Evolutionary conservation across 2,329 filamentous ascomycete genomes (phyloP), one percentile per base, ranked within the genome.

Genomic region (Macrophomina phaseolina): DNA sequence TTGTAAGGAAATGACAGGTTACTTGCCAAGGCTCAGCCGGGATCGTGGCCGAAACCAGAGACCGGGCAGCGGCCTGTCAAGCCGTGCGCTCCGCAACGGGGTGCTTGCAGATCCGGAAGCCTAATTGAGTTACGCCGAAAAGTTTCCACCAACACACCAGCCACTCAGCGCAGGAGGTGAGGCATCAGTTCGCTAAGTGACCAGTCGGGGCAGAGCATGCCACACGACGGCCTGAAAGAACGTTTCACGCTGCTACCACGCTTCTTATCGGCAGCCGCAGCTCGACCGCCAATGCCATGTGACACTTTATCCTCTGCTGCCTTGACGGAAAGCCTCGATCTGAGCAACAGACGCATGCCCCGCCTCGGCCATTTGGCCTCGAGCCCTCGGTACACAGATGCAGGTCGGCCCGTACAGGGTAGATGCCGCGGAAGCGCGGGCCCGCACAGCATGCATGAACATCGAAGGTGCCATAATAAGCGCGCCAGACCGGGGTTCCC

Each of bases 101-200:
- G 30, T 36, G 51, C 51, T 36, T 55, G 51, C 51, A 30, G 34
- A 42, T 58, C 53, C 36, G n/a, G 12, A 42, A 58, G 23, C 36
- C 53, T 58, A 58, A 58, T 42, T 18, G 8, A n/a, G 4, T 5
- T 4, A 4, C 52, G 16, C 52, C 52, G 52, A 55, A 14, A 55
- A 55, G 32, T 38, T 23, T 55, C 32, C 34, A 38, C 32, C n/a
- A 58, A 42, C 14, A 16, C 53, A 34, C 53, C 36, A 45, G 53
- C 18, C 36, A 36, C 34, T 5, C 36, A 40, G 36, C 7, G 9
- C 5, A 3, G 11, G 18, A 16, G 4, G 9, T 28, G 38, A 42
- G 53, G 2, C 53, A 36, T 5, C 52, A 38, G 16, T 8, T 55
- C 18, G 11, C 52, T 18, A 18, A 18, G 5, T 16, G 8, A 40